A percentile compares a stretch with the other conserved stretches of the same genome.
phyloP scores from a whole-genome alignment of 164 flowering plant species.

The Magnolia changhungtana region DNA sequence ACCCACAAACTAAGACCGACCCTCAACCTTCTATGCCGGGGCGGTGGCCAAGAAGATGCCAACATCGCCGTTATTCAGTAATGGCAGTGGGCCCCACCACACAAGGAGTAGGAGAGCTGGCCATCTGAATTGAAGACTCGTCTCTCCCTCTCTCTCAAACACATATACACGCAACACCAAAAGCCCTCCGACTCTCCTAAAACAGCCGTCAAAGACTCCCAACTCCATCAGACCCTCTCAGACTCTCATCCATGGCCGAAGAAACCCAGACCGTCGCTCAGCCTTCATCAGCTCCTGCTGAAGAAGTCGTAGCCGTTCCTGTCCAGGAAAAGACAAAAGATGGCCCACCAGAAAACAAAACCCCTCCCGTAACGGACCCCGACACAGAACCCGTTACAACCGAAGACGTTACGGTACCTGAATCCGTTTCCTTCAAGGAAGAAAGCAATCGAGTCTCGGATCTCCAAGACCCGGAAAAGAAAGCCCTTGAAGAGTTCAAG shows the following conservation, averaged over 20 bases:
- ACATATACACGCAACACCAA: neutral
- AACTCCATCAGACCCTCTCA: neutral
- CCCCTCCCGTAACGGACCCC: conserved; percentile 17
- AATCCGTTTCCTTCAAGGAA: conserved; percentile 77
- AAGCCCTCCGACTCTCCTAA: neutral
- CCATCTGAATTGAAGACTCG: too few relatives aligned
- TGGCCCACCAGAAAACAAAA: conserved; percentile 10
- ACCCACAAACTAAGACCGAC: neutral
- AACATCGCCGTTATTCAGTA: neutral
- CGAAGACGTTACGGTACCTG: conserved; percentile 32
- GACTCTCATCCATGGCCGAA: conserved; percentile 29
- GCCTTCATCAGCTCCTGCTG: conserved; percentile 20
- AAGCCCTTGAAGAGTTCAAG: conserved; percentile 79
- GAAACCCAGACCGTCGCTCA: conserved; percentile 31
- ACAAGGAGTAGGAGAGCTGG: neutral
- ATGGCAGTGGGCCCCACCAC: neutral
- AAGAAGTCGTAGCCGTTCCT: conserved; percentile 22
- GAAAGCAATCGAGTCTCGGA: conserved; percentile 72
- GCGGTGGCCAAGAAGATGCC: neutral
- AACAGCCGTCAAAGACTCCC: neutral
- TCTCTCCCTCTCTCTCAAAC: neutral
- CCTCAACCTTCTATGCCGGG: neutral
- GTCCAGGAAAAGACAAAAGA: conserved; percentile 18
- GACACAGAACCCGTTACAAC: conserved; percentile 13
- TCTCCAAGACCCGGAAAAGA: conserved; percentile 69